Conservation (phyloP, 2,329 filamentous ascomycete species). For the Stachybotrys chlorohalonatus region DNA sequence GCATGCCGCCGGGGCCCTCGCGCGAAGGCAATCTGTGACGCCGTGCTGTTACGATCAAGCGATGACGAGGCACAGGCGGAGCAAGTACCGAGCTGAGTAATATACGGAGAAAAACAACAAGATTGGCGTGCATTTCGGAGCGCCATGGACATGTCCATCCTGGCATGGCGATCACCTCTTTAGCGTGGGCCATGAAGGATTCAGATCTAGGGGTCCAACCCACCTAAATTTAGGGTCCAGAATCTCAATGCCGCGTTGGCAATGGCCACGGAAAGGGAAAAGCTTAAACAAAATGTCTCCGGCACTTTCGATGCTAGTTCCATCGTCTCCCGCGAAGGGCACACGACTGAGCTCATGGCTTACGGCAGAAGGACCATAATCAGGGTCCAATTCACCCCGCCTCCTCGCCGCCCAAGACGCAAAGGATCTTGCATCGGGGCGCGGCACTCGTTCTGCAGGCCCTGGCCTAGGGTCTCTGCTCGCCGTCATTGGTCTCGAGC, state of each 20-base stretch:
- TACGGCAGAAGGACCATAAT: background rate
- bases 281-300: background rate
- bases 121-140: background rate
- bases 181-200: background rate
- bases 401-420: background rate
- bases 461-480: no score
- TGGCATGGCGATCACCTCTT: background rate
- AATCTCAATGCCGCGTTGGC: background rate
- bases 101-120: background rate
- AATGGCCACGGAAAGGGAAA: background rate
- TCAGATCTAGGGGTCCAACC: background rate
- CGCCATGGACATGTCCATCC: background rate
- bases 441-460: no score
- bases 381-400: background rate
- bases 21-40: slow-evolving; percentile 24
- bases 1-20: slow-evolving; percentile 40
- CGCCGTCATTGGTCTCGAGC: no score
- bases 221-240: background rate
- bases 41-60: background rate
- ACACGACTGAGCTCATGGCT: background rate
- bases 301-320: background rate
- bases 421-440: no score
- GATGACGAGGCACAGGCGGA: background rate
- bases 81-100: background rate
- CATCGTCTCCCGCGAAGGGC: background rate